phyloP scores from a whole-genome alignment of 1,284 basidiomycete genomes.

The Heterobasidion occidentale region DNA sequence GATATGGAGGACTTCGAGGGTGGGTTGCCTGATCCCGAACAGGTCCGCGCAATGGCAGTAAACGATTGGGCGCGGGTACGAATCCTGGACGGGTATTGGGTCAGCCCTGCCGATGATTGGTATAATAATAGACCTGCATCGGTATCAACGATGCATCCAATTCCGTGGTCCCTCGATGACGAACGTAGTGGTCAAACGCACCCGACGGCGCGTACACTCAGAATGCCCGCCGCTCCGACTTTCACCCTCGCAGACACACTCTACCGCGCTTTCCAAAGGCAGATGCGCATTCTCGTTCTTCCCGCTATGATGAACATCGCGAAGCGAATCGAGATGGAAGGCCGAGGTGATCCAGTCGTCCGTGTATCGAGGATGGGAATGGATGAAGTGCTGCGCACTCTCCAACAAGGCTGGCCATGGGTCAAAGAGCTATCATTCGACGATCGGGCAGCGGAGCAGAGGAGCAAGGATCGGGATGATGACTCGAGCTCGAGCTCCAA shows the following conservation, averaged over 20 bases:
- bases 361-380: conserved; percentile 44
- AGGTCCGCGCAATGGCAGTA: conserved; percentile 57
- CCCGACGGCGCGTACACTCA: conserved; percentile 37
- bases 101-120: conserved; percentile 63
- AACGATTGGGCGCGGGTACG: conserved; percentile 65
- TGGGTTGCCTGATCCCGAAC: neutral
- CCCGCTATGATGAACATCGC: conserved; percentile 64
- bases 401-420: conserved; percentile 53
- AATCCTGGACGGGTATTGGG: conserved; percentile 68
- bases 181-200: conserved; percentile 29
- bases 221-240: conserved; percentile 36
- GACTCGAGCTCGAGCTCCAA: conserved; percentile 40
- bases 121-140: conserved; percentile 33
- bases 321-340: conserved; percentile 51
- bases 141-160: conserved; percentile 51
- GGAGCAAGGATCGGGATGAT: conserved; percentile 30
- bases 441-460: conserved; percentile 20
- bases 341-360: conserved; percentile 34
- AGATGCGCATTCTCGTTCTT: conserved; percentile 47
- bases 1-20: conserved; percentile 28
- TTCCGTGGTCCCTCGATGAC: conserved; percentile 45
- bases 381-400: conserved; percentile 48
- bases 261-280: conserved; percentile 44
- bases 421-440: conserved; percentile 23
- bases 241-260: conserved; percentile 35